A percentile compares a stretch with the other conserved stretches of the same genome.
phyloP scores from a whole-genome alignment of 148 eudicot species.

The Rhododendron vialii region DNA sequence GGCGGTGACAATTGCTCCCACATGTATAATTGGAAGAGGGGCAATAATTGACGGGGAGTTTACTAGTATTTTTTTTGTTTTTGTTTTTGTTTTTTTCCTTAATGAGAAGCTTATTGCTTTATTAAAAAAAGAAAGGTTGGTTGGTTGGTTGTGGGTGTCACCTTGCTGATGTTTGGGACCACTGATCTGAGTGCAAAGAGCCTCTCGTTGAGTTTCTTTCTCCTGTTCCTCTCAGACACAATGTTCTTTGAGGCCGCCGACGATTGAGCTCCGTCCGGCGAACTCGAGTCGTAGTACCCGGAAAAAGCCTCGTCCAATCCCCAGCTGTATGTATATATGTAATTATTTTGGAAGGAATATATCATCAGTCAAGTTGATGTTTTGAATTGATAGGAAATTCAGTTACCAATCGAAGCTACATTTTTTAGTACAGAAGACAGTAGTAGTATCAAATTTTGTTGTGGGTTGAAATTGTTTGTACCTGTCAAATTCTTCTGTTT shows the following conservation, averaged over 20 bases:
- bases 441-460: background rate
- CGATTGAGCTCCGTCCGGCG: constrained; percentile 65
- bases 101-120: too few species aligned
- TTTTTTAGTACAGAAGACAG: background rate
- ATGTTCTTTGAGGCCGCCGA: constrained; percentile 61
- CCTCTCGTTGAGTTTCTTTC: constrained; percentile 84
- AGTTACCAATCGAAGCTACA: background rate
- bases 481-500: constrained; percentile 54
- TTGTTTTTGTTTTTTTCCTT: background rate
- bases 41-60: background rate
- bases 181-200: constrained; percentile 76
- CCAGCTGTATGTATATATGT: constrained; percentile 20
- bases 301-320: constrained; percentile 56
- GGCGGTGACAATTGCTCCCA: background rate
- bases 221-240: constrained; percentile 69
- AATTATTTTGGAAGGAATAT: background rate
- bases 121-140: too few species aligned
- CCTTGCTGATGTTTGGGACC: constrained; percentile 89
- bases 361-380: background rate
- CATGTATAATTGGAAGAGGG: background rate
- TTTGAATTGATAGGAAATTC: background rate
- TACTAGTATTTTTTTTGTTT: too few species aligned
- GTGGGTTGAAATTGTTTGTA: constrained; percentile 1
- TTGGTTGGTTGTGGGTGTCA: constrained; percentile 7
- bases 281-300: constrained; percentile 70